phyloP scores from a whole-genome alignment of 768 basidiomycete species.

The Mycena venus region DNA sequence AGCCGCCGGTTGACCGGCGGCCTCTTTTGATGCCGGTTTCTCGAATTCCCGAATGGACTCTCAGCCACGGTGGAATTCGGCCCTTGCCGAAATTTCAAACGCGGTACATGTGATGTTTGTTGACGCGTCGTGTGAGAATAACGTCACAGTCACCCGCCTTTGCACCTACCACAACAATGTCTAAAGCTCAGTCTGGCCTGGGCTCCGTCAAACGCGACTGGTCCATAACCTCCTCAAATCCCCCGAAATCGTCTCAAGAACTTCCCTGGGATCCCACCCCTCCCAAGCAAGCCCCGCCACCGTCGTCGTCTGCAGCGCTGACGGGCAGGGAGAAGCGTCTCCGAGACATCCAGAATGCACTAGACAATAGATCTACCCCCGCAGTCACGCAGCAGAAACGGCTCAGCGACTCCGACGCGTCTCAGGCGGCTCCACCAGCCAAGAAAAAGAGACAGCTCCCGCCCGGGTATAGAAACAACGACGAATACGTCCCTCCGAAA shows the following conservation, averaged over 20 bases:
- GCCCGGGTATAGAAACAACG: slow-evolving; percentile 56
- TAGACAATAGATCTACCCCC: slow-evolving; percentile 46
- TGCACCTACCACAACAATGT: slow-evolving; percentile 31
- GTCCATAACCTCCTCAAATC: slow-evolving; percentile 52
- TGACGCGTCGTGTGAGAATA: neutral
- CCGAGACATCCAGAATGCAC: slow-evolving; percentile 70
- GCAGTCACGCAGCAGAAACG: slow-evolving; percentile 47
- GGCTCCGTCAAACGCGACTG: slow-evolving; percentile 74
- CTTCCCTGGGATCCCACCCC: slow-evolving; percentile 61
- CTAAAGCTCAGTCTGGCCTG: slow-evolving; percentile 69
- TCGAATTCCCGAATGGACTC: neutral
- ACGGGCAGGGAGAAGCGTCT: slow-evolving; percentile 58
- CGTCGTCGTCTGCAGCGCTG: slow-evolving; percentile 37
- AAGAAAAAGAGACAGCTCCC: slow-evolving; percentile 74
- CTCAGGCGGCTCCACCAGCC: slow-evolving; percentile 43
- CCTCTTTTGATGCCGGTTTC: too few species aligned
- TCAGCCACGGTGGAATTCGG: too few species aligned
- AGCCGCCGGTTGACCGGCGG: too few species aligned
- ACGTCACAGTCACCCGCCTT: neutral
- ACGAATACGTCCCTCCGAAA: slow-evolving; percentile 23
- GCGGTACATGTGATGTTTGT: neutral
- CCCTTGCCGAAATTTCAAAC: too few species aligned
- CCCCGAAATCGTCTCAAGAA: slow-evolving; percentile 54
- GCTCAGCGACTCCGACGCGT: slow-evolving; percentile 43
- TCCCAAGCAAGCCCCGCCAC: slow-evolving; percentile 24